A percentile compares a stretch with the other conserved stretches of the same genome.
These are phyloP conservation scores for Mycena indigotica DNA, from an alignment of 768 basidiomycete species.

Conservation along the genomic window DNA sequence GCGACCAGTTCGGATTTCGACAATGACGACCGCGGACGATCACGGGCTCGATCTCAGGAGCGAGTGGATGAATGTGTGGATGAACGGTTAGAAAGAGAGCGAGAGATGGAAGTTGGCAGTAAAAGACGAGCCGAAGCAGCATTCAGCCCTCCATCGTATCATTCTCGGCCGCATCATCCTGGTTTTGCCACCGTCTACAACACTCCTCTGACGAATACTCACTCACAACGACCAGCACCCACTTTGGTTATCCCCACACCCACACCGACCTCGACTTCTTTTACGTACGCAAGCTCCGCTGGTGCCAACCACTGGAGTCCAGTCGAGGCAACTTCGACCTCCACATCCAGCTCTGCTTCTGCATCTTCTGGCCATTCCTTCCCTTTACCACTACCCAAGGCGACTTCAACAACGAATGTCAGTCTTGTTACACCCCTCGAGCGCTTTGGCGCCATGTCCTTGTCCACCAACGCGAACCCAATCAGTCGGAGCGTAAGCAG, in stretches of 20 bases:
- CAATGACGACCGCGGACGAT: background rate
- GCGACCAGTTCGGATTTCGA: background rate
- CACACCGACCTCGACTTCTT: background rate
- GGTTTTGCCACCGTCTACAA: background rate
- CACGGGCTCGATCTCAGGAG: background rate
- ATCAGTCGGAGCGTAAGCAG: too few relatives aligned
- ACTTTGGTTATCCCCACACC: slow-evolving; percentile 17
- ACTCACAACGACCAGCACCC: slow-evolving; percentile 6
- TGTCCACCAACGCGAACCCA: background rate
- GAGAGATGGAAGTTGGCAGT: slow-evolving; percentile 1
- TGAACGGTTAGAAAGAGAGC: background rate
- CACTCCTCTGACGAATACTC: background rate
- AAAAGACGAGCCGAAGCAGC: slow-evolving; percentile 18
- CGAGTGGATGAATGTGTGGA: slow-evolving; percentile 1
- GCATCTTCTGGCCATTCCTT: too few relatives aligned
- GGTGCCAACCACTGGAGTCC: background rate
- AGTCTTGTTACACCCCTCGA: slow-evolving; percentile 14
- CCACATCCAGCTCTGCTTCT: background rate
- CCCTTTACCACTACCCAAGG: background rate
- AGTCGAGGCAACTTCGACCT: background rate
- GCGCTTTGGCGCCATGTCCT: slow-evolving; percentile 20
- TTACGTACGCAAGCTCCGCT: background rate
- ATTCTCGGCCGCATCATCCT: slow-evolving; percentile 6
- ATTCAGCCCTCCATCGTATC: slow-evolving; percentile 19
- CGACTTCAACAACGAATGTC: background rate